phyloP scores from a whole-genome alignment of 176 grass and related monocot species.

The Oryza nivara region DNA sequence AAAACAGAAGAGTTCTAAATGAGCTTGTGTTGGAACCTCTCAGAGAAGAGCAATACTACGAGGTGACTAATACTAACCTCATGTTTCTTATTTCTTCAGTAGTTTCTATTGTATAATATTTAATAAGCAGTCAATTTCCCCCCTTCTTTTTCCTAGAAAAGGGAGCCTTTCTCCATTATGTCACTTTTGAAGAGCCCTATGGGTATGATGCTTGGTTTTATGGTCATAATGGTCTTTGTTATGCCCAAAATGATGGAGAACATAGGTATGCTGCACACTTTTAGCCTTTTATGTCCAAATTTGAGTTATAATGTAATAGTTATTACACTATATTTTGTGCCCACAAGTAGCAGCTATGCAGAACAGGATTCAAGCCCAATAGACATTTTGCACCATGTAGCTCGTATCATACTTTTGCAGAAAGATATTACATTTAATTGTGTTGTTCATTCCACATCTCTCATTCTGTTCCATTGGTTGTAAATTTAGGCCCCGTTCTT shows the following conservation, averaged over 20 bases:
- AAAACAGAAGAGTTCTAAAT: constrained; percentile 76
- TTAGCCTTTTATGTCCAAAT: neutral
- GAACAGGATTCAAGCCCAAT: constrained; percentile 10
- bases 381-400: neutral
- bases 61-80: constrained; percentile 52
- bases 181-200: constrained; percentile 96
- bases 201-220: constrained; percentile 95
- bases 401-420: neutral
- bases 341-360: constrained; percentile 18
- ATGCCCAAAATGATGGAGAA: constrained; percentile 97
- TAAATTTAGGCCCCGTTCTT: neutral
- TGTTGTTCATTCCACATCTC: neutral
- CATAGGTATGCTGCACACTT: constrained; percentile 53
- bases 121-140: constrained; percentile 3
- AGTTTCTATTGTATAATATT: constrained; percentile 20
- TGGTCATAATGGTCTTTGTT: constrained; percentile 82
- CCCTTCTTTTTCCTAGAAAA: constrained; percentile 55
- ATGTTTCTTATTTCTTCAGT: neutral
- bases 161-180: constrained; percentile 88
- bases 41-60: constrained; percentile 92
- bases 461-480: neutral
- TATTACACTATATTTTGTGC: constrained; percentile 11
- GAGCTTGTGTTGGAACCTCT: constrained; percentile 94
- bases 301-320: neutral
- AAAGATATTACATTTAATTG: neutral